phyloP scores from a whole-genome alignment of 306 rosid genomes.

The Sicyos edulis region DNA sequence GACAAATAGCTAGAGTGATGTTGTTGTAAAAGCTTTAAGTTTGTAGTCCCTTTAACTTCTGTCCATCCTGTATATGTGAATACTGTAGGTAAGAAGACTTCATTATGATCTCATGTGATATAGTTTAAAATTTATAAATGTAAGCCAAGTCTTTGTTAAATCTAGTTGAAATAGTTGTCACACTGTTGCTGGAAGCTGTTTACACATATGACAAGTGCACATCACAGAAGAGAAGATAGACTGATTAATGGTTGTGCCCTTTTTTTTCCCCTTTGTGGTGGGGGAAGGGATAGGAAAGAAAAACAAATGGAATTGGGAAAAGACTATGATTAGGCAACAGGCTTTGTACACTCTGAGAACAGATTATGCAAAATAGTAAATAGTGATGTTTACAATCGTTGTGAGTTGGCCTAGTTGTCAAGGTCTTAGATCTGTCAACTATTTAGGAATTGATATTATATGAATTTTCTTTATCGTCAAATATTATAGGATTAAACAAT shows the following conservation, averaged over 20 bases:
- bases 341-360: neutral
- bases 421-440: too few relatives aligned
- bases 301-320: constrained; percentile 5
- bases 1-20: constrained; percentile 40
- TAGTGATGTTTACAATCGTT: neutral
- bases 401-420: too few relatives aligned
- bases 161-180: constrained; percentile 10
- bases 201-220: neutral
- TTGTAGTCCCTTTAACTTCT: constrained; percentile 46
- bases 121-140: constrained; percentile 32
- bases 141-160: constrained; percentile 18
- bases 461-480: too few relatives aligned
- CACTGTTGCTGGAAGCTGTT: constrained; percentile 3
- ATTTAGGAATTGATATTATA: too few relatives aligned
- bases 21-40: constrained; percentile 49
- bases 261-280: neutral
- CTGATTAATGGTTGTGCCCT: neutral
- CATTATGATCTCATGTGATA: constrained; percentile 55
- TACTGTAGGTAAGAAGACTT: constrained; percentile 58
- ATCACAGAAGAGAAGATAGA: neutral
- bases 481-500: too few relatives aligned
- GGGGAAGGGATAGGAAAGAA: neutral
- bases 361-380: neutral
- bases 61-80: constrained; percentile 58
- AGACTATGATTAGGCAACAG: neutral